Evolutionary conservation across 2,329 filamentous ascomycete species (phyloP), one percentile per base, ranked within the genome.

Genomic region (Diaporthe amygdali): DNA sequence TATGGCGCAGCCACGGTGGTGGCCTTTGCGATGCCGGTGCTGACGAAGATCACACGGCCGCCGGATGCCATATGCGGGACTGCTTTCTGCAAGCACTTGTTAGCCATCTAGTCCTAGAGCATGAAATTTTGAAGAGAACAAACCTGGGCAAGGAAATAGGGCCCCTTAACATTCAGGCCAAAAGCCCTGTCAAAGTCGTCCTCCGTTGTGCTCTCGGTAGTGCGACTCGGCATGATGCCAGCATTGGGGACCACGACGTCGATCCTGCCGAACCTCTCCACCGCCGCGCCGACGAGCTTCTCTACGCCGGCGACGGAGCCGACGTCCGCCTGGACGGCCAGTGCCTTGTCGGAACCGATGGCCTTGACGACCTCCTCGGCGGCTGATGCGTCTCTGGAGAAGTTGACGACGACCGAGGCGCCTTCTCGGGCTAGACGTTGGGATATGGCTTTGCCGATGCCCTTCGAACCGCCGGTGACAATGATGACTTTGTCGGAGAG

Each of bases 351-450:
- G 4, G 78, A 55, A 20, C 87, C 87, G 46, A 89, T 85, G 49
- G 84, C 74, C 5, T 81, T 63, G 41, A 91, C 84, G 0, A 91
- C 77, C 32, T 77, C 77, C 9, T 81, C 79, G 7, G 88, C 82
- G 1, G 89, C 88, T 0, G 84, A 80, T 3, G 77, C 74, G 41
- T 88, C 84, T 54, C 80, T 82, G 25, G 82, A 78, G 80, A 91
- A 91, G 80, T 91, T 91, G 74, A 91, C 82, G 51, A 91, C 82
- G 46, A 92, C 86, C 68, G 92, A 91, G 55, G 94, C 94, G 72
- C 94, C 94, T 72, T 91, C 87, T 84, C 94, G 95, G 76, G 93
- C 93, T 78, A 97, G 77, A 97, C 93, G 83, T 93, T 97, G 77
- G 95, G 97, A 95, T 81, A 93, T 97, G 78, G 92, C 92, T 82